A percentile compares a stretch with the other conserved stretches of the same genome.
Evolutionary conservation across 192 early-diverging fungal species (phyloP).

Genomic region (Coemansia sp.): DNA sequence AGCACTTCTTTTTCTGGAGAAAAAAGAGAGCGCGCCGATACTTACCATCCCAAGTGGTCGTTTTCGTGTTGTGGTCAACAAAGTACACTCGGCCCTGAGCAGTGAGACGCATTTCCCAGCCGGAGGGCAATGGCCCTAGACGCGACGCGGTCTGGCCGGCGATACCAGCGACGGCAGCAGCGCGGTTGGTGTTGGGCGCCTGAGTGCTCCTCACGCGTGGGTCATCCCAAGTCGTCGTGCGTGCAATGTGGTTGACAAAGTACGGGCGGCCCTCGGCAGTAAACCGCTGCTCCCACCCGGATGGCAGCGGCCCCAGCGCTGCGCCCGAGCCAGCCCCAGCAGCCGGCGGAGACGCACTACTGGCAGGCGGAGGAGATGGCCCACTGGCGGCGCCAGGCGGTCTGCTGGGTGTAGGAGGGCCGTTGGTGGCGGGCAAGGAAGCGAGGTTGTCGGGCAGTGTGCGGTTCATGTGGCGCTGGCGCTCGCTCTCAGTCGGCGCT

Average conservation of each 20-base stretch:
- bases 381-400: constrained; percentile 10
- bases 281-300: constrained; percentile 77
- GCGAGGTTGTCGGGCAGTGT: constrained; percentile 66
- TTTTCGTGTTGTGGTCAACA: constrained; percentile 98
- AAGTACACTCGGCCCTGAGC: constrained; percentile 94
- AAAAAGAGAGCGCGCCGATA: constrained; percentile 9
- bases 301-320: constrained; percentile 71
- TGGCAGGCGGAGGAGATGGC: neutral
- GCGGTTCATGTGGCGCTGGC: constrained; percentile 77
- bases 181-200: constrained; percentile 37
- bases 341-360: constrained; percentile 8
- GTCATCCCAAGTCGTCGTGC: constrained; percentile 90
- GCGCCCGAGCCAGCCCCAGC: constrained; percentile 26
- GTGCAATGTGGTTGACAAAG: constrained; percentile 89
- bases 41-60: constrained; percentile 94
- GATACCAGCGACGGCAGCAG: constrained; percentile 37
- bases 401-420: neutral
- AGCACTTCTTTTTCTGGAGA: neutral
- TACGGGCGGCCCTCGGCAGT: constrained; percentile 81
- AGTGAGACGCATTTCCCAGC: constrained; percentile 98
- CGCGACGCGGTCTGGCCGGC: constrained; percentile 50
- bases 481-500: constrained; percentile 68
- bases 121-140: constrained; percentile 88
- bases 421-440: neutral
- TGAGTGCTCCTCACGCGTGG: constrained; percentile 59